phyloP scores from a whole-genome alignment of 2,329 filamentous ascomycete species.

The Alternaria alternata region DNA sequence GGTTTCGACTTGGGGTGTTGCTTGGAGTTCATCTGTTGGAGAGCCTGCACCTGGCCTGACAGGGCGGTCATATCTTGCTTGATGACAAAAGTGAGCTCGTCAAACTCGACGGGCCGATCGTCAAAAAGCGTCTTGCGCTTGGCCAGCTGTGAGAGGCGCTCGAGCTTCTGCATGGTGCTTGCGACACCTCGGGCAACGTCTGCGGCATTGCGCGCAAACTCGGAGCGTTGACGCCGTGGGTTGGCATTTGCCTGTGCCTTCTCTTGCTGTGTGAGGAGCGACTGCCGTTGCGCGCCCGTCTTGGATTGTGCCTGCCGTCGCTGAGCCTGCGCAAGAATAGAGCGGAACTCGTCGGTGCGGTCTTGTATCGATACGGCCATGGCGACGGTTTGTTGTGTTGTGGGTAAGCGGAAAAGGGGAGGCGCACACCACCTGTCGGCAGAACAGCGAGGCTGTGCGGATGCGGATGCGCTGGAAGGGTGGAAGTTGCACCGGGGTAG shows the following conservation, averaged over 20 bases:
- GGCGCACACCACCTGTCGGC: slow-evolving; percentile 13
- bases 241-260: slow-evolving; percentile 64
- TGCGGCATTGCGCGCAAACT: slow-evolving; percentile 90
- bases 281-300: slow-evolving; percentile 78
- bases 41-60: slow-evolving; percentile 84
- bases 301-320: slow-evolving; percentile 79
- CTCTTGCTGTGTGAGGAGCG: slow-evolving; percentile 77
- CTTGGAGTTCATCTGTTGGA: slow-evolving; percentile 80
- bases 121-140: slow-evolving; percentile 97
- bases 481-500: background rate
- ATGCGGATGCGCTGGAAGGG: slow-evolving; percentile 7
- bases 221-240: slow-evolving; percentile 68
- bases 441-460: slow-evolving; percentile 15
- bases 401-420: slow-evolving; percentile 12
- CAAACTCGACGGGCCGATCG: slow-evolving; percentile 94
- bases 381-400: slow-evolving; percentile 33
- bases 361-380: slow-evolving; percentile 86
- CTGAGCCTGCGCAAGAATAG: slow-evolving; percentile 86
- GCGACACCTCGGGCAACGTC: slow-evolving; percentile 93
- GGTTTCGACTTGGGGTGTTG: slow-evolving; percentile 71
- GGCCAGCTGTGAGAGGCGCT: slow-evolving; percentile 92
- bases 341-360: slow-evolving; percentile 92
- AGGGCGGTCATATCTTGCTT: slow-evolving; percentile 90
- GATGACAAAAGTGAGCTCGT: slow-evolving; percentile 95
- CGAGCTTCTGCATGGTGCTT: slow-evolving; percentile 91